Evolutionary conservation across 148 eudicot species (phyloP).

Genomic region (Heliamphora exappendiculata): DNA sequence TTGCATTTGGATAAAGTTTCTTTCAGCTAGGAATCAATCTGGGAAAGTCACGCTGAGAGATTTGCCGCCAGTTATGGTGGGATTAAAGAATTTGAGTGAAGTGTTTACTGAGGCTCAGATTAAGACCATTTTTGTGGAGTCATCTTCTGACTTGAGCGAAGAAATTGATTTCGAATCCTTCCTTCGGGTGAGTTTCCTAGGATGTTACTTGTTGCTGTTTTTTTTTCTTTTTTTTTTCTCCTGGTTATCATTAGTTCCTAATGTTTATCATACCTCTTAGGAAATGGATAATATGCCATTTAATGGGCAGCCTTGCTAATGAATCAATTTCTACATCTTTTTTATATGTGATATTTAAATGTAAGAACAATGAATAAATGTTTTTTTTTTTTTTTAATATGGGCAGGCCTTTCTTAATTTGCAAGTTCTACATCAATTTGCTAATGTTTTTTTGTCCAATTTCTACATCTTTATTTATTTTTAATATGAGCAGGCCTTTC

Average conservation of each 20-base stretch:
- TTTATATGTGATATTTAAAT: not conserved
- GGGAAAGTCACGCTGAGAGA: slow-evolving; percentile 48
- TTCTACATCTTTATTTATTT: not conserved
- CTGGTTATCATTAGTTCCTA: not conserved
- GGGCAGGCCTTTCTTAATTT: not conserved
- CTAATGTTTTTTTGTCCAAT: no score
- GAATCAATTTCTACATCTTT: no score
- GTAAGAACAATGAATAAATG: not conserved
- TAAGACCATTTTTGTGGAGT: slow-evolving; percentile 45
- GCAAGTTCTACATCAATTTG: no score
- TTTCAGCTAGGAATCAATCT: slow-evolving; percentile 31
- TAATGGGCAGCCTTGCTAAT: no score
- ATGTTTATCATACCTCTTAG: not conserved
- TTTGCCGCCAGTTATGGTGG: slow-evolving; percentile 60
- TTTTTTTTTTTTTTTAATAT: not conserved
- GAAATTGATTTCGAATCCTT: slow-evolving; percentile 84
- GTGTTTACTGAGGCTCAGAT: slow-evolving; percentile 50
- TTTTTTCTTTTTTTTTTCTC: not conserved
- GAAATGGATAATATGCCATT: no score
- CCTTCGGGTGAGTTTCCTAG: slow-evolving; percentile 54
- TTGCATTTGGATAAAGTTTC: slow-evolving; percentile 36
- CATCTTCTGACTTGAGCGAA: slow-evolving; percentile 43
- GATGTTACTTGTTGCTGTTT: not conserved
- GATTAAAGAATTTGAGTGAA: slow-evolving; percentile 51
- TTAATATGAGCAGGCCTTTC: not conserved